Evolutionary conservation across 2,329 filamentous ascomycete species (phyloP), one percentile per base, ranked within the genome.

Genomic region (Hypoxylon sp.): DNA sequence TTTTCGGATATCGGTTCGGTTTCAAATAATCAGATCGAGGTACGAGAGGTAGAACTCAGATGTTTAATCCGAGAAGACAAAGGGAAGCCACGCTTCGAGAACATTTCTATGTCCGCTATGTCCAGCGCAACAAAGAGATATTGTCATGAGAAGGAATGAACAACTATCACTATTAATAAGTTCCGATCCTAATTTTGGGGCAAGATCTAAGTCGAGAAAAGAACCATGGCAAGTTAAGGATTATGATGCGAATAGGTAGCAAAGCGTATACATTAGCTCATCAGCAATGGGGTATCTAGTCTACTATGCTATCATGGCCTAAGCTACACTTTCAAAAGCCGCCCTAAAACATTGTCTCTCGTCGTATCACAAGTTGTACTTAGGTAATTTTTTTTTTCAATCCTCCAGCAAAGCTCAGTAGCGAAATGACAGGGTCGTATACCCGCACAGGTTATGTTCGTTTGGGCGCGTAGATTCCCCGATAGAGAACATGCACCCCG

Each of bases 271-370:
- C 50, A 60, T 57, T 50, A 38, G 45, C 34, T 67, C 46, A 48
- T 34, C 51, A 70, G 68, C 63, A 71, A 70, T 65, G 45, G 69
- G 70, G 72, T 72, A 72, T 73, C 67, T 69, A 49, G 52, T 70
- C 59, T 71, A 68, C 11, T 46, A 58, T 48, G 19, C 30, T 13
- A 57, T 41, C 14, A 50, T 59, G 19, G 46, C 28, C 41, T 7
- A 9, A 32, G 23, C n/a, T 30, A 36, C 46, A 32, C 36, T 32
- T 32, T 55, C 23, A 36, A 36, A 34, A 19, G 28, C 11, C 17
- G 17, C 25, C 19, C 14, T 11, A 55, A 36, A 38, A 6, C 36
- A 21, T 19, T 6, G 11, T 60, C 10, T 30, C 34, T 43, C 25
- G 10, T 48, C 30, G 21, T 23, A 13, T 13, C 23, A n/a, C 13